These are phyloP conservation scores for Xylariaceae sp. DNA, from an alignment of 2,329 filamentous ascomycete genomes.

Conservation along the genomic window DNA sequence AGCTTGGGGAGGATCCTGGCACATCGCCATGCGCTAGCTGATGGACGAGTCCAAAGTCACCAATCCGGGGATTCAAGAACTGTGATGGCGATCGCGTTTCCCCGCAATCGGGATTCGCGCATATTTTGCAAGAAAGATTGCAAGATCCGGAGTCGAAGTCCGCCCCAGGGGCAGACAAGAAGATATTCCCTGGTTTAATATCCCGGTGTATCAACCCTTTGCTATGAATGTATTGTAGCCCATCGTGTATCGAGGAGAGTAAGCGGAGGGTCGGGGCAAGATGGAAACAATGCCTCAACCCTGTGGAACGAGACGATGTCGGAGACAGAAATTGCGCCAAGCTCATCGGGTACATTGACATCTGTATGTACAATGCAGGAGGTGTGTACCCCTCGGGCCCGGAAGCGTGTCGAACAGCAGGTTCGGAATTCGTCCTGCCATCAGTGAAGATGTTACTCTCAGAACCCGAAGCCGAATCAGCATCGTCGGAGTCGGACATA, in stretches of 20 bases:
- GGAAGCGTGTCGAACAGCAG: conserved; percentile 27
- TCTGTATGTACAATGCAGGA: conserved; percentile 62
- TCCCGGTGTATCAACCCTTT: conserved; percentile 61
- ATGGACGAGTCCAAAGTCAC: conserved; percentile 64
- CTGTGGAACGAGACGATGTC: conserved; percentile 24
- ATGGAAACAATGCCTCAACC: conserved; percentile 56
- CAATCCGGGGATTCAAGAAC: conserved; percentile 57
- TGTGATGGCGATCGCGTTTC: conserved; percentile 16
- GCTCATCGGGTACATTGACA: conserved; percentile 62
- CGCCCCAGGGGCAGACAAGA: conserved; percentile 47
- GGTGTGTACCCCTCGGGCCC: conserved; percentile 23
- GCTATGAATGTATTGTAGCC: conserved; percentile 59
- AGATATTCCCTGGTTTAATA: conserved; percentile 65
- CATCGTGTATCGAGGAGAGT: conserved; percentile 53
- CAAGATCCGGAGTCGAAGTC: conserved; percentile 25
- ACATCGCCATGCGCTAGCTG: conserved; percentile 39
- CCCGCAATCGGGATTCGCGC: conserved; percentile 3
- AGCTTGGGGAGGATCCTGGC: conserved; percentile 8
- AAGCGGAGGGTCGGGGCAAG: conserved; percentile 53
- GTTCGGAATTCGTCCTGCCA: conserved; percentile 25
- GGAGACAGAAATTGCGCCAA: conserved; percentile 45
- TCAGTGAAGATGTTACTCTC: conserved; percentile 29
- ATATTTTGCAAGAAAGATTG: conserved; percentile 23
- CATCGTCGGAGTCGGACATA: conserved; percentile 26
- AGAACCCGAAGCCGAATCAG: conserved; percentile 17